Percentiles rank a stretch among this genome's conserved stretches.
Evolutionary conservation across 768 basidiomycete species (phyloP).

Genomic region (Sistotremastrum suecicum): DNA sequence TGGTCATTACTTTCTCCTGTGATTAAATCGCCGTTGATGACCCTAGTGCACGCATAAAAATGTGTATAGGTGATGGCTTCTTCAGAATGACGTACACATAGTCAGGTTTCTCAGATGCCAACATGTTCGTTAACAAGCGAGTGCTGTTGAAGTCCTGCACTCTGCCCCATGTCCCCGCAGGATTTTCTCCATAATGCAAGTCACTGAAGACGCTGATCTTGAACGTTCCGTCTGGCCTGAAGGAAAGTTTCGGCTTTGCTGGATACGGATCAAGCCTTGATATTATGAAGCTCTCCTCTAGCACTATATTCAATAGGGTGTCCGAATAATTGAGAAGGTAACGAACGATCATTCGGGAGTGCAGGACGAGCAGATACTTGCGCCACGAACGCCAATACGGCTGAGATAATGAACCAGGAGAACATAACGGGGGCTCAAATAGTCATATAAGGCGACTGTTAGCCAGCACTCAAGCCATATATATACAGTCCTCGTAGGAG

Average conservation of each 20-base stretch:
- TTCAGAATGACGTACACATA: constrained; percentile 39
- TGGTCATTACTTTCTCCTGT: constrained; percentile 45
- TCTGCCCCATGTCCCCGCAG: constrained; percentile 55
- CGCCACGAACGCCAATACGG: too few relatives aligned
- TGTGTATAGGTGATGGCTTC: neutral
- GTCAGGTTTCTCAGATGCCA: constrained; percentile 48
- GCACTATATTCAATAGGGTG: too few relatives aligned
- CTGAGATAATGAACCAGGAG: too few relatives aligned
- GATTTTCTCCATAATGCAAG: constrained; percentile 64
- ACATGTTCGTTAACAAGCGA: constrained; percentile 38
- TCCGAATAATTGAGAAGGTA: too few relatives aligned
- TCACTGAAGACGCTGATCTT: constrained; percentile 66
- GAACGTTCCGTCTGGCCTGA: constrained; percentile 46
- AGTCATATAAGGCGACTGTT: too few relatives aligned
- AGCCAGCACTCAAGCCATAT: too few relatives aligned
- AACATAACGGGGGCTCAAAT: too few relatives aligned
- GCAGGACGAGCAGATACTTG: too few relatives aligned
- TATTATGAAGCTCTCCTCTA: too few relatives aligned
- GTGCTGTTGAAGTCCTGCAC: constrained; percentile 52
- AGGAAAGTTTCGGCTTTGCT: constrained; percentile 35
- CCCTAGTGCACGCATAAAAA: constrained; percentile 21
- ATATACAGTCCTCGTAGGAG: too few relatives aligned
- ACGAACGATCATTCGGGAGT: too few relatives aligned
- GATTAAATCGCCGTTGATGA: constrained; percentile 61
- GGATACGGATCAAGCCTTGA: constrained; percentile 26